Evolutionary conservation across 78 protist genomes (phyloP).

Genomic region (Fonticula alba): DNA sequence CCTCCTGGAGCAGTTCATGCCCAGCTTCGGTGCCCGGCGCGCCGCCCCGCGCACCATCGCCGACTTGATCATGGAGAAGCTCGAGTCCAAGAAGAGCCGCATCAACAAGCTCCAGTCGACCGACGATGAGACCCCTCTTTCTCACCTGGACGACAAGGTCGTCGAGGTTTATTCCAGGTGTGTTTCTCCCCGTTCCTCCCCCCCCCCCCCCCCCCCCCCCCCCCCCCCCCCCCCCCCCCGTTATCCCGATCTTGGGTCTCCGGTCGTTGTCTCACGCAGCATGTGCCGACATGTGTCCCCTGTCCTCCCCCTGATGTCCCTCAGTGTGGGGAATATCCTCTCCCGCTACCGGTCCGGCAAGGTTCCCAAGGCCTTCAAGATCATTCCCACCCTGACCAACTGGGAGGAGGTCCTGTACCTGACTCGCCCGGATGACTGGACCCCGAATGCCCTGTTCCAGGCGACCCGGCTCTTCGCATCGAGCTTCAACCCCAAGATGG

Average conservation of each 20-base stretch:
- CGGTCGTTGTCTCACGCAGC: neutral
- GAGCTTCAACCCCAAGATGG: conserved; percentile 44
- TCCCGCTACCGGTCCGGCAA: conserved; percentile 60
- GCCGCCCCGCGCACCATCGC: too few species aligned
- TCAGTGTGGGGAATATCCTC: conserved; percentile 60
- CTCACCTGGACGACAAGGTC: conserved; percentile 19
- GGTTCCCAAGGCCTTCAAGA: conserved; percentile 81
- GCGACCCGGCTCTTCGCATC: conserved; percentile 71
- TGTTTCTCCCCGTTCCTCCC: neutral
- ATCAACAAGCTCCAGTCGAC: too few species aligned
- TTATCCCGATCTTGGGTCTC: neutral
- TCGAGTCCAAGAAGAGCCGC: too few species aligned
- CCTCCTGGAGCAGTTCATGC: too few species aligned
- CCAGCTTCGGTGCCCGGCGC: too few species aligned
- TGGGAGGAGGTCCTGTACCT: conserved; percentile 83
- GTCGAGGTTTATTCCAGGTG: conserved; percentile 11
- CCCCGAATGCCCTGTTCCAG: conserved; percentile 45
- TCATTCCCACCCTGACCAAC: conserved; percentile 64
- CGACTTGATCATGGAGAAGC: too few species aligned
- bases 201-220: neutral
- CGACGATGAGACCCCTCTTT: conserved; percentile 9
- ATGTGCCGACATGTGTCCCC: neutral
- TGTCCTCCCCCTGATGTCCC: neutral
- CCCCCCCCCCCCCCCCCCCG: neutral
- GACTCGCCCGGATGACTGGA: conserved; percentile 79